Conservation (phyloP, 805 yeast species). For the Ogataea pini region DNA sequence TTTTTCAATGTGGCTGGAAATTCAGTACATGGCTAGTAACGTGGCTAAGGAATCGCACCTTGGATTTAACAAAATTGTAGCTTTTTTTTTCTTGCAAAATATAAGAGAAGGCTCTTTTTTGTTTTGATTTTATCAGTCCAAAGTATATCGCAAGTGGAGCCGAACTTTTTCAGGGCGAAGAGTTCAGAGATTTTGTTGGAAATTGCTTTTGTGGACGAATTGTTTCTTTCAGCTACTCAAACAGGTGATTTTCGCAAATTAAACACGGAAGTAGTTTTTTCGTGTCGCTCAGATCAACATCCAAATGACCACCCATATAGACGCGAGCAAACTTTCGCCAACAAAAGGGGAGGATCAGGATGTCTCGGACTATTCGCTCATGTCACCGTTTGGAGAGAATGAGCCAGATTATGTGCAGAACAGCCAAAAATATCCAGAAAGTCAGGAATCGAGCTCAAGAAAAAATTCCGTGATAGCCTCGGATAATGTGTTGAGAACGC, state of each 20-base stretch:
- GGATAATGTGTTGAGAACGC: slow-evolving; percentile 1
- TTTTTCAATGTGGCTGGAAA: slow-evolving; percentile 2
- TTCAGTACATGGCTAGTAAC: background rate
- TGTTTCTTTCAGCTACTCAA: background rate
- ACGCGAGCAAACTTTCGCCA: slow-evolving; percentile 11
- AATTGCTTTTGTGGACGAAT: background rate
- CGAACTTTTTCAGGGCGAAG: background rate
- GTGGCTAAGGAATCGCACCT: background rate
- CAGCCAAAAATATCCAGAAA: slow-evolving; percentile 1
- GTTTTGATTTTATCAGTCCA: background rate
- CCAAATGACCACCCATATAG: slow-evolving; percentile 2
- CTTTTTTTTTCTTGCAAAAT: background rate
- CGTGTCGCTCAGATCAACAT: background rate
- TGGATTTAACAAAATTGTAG: background rate
- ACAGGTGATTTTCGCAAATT: background rate
- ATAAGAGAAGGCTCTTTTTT: background rate
- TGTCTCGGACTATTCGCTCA: slow-evolving; percentile 18
- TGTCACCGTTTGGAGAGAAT: slow-evolving; percentile 14
- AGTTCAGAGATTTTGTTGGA: background rate
- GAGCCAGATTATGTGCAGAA: slow-evolving; percentile 8
- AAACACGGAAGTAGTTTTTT: background rate
- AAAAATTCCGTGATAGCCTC: background rate
- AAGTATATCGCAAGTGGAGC: background rate
- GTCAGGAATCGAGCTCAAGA: slow-evolving; percentile 4
- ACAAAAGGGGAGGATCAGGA: slow-evolving; percentile 13